These are phyloP conservation scores for Cryphonectria japonica DNA, from an alignment of 2,329 filamentous ascomycete genomes.

Conservation along the genomic window DNA sequence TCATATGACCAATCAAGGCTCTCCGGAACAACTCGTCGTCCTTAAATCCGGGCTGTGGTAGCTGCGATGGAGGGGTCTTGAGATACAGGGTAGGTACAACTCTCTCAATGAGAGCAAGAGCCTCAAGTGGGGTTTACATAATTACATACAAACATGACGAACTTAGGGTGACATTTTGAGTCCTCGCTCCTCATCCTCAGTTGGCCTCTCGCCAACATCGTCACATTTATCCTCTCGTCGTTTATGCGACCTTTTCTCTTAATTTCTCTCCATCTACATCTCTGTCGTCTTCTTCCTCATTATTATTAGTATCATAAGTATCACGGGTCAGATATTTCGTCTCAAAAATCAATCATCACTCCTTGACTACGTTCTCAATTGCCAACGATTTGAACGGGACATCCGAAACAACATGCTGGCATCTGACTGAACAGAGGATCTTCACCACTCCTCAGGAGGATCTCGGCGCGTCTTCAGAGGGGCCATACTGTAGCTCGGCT, in stretches of 20 bases:
- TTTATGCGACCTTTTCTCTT: background rate
- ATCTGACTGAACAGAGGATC: background rate
- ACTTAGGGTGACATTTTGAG: slow-evolving; percentile 1
- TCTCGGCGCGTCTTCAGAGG: background rate
- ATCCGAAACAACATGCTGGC: background rate
- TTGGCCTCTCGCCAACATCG: background rate
- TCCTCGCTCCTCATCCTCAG: background rate
- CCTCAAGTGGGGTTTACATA: slow-evolving; percentile 2
- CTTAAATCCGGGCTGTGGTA: background rate
- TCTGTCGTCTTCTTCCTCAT: background rate
- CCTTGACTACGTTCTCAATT: background rate
- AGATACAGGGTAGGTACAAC: background rate
- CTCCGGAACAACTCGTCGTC: background rate
- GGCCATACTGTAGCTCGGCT: background rate
- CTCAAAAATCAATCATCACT: background rate
- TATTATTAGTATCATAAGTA: background rate
- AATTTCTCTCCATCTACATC: background rate
- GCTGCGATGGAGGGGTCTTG: background rate
- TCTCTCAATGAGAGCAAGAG: background rate
- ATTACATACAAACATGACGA: slow-evolving; percentile 3
- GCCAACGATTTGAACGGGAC: background rate
- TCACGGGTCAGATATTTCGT: background rate
- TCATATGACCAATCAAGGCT: background rate
- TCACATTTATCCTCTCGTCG: background rate
- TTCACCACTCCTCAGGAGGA: background rate